Evolutionary conservation across 1,284 basidiomycete species (phyloP), one percentile per base, ranked within the genome.

Genomic region (Leccinum cinnamomeum): DNA sequence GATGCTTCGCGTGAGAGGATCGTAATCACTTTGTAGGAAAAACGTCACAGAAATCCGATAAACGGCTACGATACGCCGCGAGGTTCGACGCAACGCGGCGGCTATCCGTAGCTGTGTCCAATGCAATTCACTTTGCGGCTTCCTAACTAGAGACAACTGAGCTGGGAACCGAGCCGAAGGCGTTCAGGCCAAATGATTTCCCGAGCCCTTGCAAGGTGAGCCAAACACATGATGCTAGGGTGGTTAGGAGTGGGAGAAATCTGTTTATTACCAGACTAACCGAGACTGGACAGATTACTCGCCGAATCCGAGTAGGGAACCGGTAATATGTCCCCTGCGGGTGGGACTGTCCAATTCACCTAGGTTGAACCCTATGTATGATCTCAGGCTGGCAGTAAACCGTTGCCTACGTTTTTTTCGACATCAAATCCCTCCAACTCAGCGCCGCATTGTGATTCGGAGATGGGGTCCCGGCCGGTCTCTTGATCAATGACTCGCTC

Each of bases 1-100:
- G 14, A n/a, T 41, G 35, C 51, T 57, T 41, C 64, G 16, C 33
- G 44, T 57, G 51, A 62, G 66, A 65, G 65, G 23, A 20, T 46
- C 23, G 23, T 18, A 11, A 23, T 20, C 8, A 30, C 44, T 20
- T 12, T 46, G 18, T 20, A 12, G 44, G 44, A 18, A 14, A 41
- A 54, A 62, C 1, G 16, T 39, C 16, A 14, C 44, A 37, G 30
- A 64, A 30, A 11, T 53, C 8, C 16, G 28, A 54, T 39, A 7
- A 48, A 48, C 20, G 46, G 46, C 12, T 48, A 23, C 11, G 20
- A 48, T 12, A 48, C 5, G 18, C 46, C 46, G 46, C 11, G 12
- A 14, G 12, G 20, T 23, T 48, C 20, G 46, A 48, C 12, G 20
- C 20, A 48, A 20, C 11, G 44, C 44, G 44, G 46, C 20, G 46